Conservation (phyloP, 2,329 filamentous ascomycete species). For the Trichoderma polysporum region DNA sequence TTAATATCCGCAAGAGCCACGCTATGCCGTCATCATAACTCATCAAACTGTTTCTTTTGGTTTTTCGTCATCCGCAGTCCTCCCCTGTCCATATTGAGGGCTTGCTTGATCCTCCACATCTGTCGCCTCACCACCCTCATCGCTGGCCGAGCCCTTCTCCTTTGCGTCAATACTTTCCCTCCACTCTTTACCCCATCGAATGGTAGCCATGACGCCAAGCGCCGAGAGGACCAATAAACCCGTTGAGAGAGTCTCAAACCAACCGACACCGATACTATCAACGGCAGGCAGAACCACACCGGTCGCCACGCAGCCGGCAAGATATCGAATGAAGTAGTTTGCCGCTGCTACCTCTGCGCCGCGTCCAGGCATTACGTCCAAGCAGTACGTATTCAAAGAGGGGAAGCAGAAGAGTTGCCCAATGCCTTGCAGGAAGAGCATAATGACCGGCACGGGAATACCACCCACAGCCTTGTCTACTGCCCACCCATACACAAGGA, state of each 20-base stretch:
- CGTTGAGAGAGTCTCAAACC: constrained; percentile 69
- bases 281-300: constrained; percentile 73
- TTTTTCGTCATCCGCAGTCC: background rate
- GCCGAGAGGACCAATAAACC: constrained; percentile 40
- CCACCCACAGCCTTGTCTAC: constrained; percentile 52
- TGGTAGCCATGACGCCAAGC: constrained; percentile 38
- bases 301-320: constrained; percentile 69
- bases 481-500: constrained; percentile 61
- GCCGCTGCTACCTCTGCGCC: constrained; percentile 75
- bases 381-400: constrained; percentile 74
- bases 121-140: constrained; percentile 13
- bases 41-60: background rate
- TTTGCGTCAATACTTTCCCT: constrained; percentile 36
- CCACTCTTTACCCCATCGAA: constrained; percentile 44
- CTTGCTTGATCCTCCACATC: constrained; percentile 7
- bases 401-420: constrained; percentile 76
- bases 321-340: constrained; percentile 76
- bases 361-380: constrained; percentile 72
- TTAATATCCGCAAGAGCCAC: background rate
- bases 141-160: background rate
- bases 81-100: background rate
- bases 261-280: constrained; percentile 73
- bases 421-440: constrained; percentile 73
- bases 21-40: background rate
- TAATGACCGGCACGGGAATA: constrained; percentile 63